phyloP scores from a whole-genome alignment of 495 filamentous ascomycete genomes.

The Pyronema domesticum region DNA sequence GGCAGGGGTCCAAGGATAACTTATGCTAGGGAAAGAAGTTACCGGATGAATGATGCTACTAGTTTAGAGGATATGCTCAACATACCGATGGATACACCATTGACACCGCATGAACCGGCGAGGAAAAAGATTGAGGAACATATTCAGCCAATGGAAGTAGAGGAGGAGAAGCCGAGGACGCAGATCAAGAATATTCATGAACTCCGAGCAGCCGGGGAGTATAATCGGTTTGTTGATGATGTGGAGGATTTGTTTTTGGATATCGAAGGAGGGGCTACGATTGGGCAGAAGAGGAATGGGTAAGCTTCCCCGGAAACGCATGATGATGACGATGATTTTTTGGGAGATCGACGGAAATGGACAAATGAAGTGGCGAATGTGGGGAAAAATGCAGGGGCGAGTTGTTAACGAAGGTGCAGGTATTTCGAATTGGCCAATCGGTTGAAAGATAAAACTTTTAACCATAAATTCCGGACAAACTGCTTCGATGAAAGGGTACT shows the following conservation, averaged over 20 bases:
- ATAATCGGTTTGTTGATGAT: slow-evolving; percentile 61
- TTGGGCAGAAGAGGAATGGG: slow-evolving; percentile 17
- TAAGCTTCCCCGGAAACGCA: slow-evolving; percentile 4
- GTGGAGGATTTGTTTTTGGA: slow-evolving; percentile 72
- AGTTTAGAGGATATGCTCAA: slow-evolving; percentile 20
- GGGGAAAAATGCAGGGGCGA: too few species aligned
- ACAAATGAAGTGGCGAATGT: too few species aligned
- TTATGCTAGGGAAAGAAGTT: slow-evolving; percentile 23
- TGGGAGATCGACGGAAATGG: too few species aligned
- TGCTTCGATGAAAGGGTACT: slow-evolving; percentile 53
- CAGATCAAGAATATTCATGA: slow-evolving; percentile 72
- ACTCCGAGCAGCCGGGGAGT: slow-evolving; percentile 67
- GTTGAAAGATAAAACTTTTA: slow-evolving; percentile 46
- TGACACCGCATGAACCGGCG: slow-evolving; percentile 25
- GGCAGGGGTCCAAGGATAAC: slow-evolving; percentile 17
- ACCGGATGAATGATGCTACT: slow-evolving; percentile 16
- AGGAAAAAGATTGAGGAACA: not conserved
- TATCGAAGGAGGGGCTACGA: slow-evolving; percentile 31
- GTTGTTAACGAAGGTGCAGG: not conserved
- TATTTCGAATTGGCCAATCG: slow-evolving; percentile 58
- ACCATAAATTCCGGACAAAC: slow-evolving; percentile 55
- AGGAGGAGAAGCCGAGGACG: slow-evolving; percentile 34
- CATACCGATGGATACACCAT: slow-evolving; percentile 14
- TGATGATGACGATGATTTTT: too few species aligned
- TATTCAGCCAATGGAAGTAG: slow-evolving; percentile 25